Base-by-base conservation (phyloP, 2,329 filamentous ascomycete genomes). In the Herpotrichia juniperi region DNA sequence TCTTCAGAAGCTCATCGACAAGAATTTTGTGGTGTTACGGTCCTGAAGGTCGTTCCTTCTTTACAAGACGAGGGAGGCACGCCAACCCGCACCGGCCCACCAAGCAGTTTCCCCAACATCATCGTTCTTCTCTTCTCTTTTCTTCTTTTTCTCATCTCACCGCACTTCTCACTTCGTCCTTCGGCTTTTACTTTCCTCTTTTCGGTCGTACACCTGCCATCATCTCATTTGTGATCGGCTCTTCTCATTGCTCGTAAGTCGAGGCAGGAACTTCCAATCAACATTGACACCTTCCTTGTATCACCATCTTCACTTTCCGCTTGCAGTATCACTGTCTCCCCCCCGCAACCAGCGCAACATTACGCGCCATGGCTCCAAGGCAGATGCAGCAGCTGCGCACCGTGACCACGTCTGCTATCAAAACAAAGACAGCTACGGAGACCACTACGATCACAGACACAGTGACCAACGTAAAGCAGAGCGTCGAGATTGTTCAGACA, bases 401-500 rank as follows among this genome's bases (percentile, higher is more conserved):
- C 11, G 19, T 22, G 14, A 30, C 44, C 10, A 40, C 19, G 19
- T 25, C n/a, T n/a, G 39, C 19, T 9, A 25, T 5, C 6, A 21
- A 42, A 11, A 32, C 12, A 14, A 17, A 47, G 21, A 16, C 44
- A 3, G 12, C 30, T 17, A 35, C 44, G 12, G 22, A 21, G 14
- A 24, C 21, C 4, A 16, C 21, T 2, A 39, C 44, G 28, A 16
- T 28, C 8, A 52, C 48, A 28, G 37, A 47, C 5, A 46, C 54
- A 34, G 17, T 44, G 4, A 53, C 72, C 11, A 73, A 65, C 42
- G 75, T 77, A 50, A 68, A 74, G 46, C 78, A 81, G 55, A 81
- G 78, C 52, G 66, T 76, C 32, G 77, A 78, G 48, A 62, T 80
- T 34, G 72, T 79, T 12, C 78, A 80, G 62, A 79, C 77, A 3